Base-by-base conservation (phyloP, 2,329 filamentous ascomycete genomes). In the Emydomyces testavorans region DNA sequence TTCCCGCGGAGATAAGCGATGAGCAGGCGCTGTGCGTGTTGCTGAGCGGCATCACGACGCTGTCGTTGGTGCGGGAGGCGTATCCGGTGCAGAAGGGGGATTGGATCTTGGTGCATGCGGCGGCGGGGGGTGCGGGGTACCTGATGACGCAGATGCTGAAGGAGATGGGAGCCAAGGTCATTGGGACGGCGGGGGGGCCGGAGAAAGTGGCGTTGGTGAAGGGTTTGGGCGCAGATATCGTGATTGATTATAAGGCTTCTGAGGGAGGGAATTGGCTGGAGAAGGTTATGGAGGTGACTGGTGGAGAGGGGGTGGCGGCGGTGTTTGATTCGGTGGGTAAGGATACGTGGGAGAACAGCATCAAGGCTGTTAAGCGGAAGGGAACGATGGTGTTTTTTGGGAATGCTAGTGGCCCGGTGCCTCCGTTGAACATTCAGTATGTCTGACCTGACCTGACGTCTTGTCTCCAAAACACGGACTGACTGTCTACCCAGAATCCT, bases 291-390 rank as follows among this genome's bases (percentile, higher is more conserved):
- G 88, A 95, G 71, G 79, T 85, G 41, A 94, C 87, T 0, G 76
- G 72, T 1, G 82, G 82, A 0, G 69, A 79, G 51, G 89, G 89
- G 6, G 80, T 83, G 2, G 76, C 79, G 53, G 86, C 82, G 7
- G 82, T 94, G 23, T 93, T 87, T 61, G 88, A 94, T 62, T 84
- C 85, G 4, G 85, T 94, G 2, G 89, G 88, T 10, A 86, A 86
- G 69, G 74, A 75, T 41, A 94, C 89, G 0, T 94, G 92, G 67
- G 85, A 94, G 56, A 73, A 77, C 16, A 83, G 82, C 58, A 63
- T 94, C 54, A 78, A 88, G 54, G 76, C 79, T 56, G 73, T 90
- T 46, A 83, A 81, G 56, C 65, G 80, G 53, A 93, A 93, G 70
- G 89, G 87, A 4, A 82, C 74, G 1, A 67, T 94, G 58, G 74